Base-by-base conservation (phyloP, 2,329 filamentous ascomycete genomes). In the Diaporthe longicolla region DNA sequence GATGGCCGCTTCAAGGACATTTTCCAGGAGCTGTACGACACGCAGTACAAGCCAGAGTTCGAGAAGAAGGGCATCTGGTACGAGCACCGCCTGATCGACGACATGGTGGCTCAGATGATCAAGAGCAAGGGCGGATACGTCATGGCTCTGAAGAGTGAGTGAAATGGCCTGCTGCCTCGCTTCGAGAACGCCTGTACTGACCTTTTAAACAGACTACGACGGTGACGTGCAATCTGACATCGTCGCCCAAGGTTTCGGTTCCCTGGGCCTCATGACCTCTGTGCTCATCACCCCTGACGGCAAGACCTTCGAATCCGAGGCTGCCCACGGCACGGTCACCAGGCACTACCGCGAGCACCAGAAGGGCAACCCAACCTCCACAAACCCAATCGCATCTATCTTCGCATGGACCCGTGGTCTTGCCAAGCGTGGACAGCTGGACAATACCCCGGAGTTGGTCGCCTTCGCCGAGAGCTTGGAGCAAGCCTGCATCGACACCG, bases 71-170 rank as follows among this genome's bases (percentile, higher is more conserved):
- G 91, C 77, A 97, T 98, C 87, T 98, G 97, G 97, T 98, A 99
- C 84, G 97, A 99, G 92, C 97, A 99, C 88, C 94, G 97, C 81
- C 89, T 99, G 79, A 98, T 99, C 82, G 97, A 99, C 86, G 97
- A 99, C 87, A 98, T 99, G 97, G 97, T 99, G 77, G 97, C 97
- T 66, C 97, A 99, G 90, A 99, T 99, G 97, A 94, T 99, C 89
- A 99, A 99, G 94, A 97, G 94, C 86, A 91, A 93, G 81, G 97
- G 97, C 79, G 97, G 97, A 77, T 98, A 97, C 86, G 91, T 98
- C 83, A 98, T 98, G 89, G 97, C 97, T 76, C 91, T 98, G 84
- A 99, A 99, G 93, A 98, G 95, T 97, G 83, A 85, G 92, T 88
- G 71, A 52, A 71, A 45, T 77, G 26, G 26, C 40, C 52, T 72